phyloP scores from a whole-genome alignment of 192 early-diverging fungal genomes.

The Podila clonocystis region DNA sequence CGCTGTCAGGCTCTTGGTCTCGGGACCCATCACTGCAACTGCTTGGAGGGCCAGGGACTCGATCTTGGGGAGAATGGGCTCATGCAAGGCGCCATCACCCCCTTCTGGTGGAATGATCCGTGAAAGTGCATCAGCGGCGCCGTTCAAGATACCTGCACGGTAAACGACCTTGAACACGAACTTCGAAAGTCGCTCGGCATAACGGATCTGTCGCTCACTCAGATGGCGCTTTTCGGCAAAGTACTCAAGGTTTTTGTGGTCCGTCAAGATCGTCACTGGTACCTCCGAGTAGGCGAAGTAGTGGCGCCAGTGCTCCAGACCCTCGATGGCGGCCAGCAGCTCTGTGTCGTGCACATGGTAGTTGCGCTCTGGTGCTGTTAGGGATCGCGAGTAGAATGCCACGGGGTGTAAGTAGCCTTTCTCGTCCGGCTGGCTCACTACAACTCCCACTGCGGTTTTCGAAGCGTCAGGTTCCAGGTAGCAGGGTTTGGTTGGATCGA shows the following conservation, averaged over 20 bases:
- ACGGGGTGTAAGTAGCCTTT: slow-evolving; percentile 14
- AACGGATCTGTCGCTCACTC: slow-evolving; percentile 46
- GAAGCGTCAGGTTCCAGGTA: not conserved
- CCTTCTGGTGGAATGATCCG: slow-evolving; percentile 13
- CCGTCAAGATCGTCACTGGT: not conserved
- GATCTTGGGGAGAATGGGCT: too few relatives aligned
- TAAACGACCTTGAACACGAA: slow-evolving; percentile 29
- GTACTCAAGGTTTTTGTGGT: not conserved
- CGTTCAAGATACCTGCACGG: slow-evolving; percentile 34
- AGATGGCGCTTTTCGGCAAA: slow-evolving; percentile 16
- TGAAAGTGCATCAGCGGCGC: slow-evolving; percentile 45
- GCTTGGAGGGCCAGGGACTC: too few relatives aligned
- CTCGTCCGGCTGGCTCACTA: not conserved
- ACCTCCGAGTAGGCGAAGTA: not conserved
- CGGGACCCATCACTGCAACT: too few relatives aligned
- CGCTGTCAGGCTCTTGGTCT: too few relatives aligned
- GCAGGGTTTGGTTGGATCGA: not conserved
- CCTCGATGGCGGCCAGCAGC: slow-evolving; percentile 5
- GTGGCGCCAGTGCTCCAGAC: slow-evolving; percentile 4
- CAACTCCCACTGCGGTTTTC: not conserved
- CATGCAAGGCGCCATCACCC: not conserved
- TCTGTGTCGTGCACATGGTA: not conserved
- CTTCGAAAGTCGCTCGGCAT: slow-evolving; percentile 26
- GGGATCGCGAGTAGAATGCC: not conserved
- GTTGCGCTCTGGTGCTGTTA: slow-evolving; percentile 1